Conservation (phyloP, 1,139 yeast species). For the Martiniozyma asiatica region DNA sequence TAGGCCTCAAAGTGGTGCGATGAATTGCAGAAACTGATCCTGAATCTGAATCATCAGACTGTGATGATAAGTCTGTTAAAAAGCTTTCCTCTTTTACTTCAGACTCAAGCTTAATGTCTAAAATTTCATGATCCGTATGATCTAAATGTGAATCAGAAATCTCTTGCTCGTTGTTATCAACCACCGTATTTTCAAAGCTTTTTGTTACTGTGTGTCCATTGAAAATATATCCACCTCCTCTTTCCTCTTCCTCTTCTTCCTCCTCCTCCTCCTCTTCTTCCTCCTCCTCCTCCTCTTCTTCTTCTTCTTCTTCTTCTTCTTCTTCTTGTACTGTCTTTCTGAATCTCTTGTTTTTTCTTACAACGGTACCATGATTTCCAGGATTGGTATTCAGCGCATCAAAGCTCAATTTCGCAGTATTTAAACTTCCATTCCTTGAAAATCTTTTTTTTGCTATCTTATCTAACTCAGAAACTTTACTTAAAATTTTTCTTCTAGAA, state of each 20-base stretch:
- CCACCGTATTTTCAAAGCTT: constrained; percentile 1
- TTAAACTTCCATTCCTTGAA: not conserved
- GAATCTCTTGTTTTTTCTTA: not conserved
- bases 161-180: not conserved
- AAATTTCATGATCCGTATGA: not conserved
- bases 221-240: not conserved
- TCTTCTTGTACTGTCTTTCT: not conserved
- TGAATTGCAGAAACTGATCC: no score
- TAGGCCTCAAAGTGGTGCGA: not conserved
- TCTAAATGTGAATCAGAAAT: not conserved
- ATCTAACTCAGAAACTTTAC: not conserved
- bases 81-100: not conserved
- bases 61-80: no score
- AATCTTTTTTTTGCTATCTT: not conserved
- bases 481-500: not conserved
- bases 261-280: not conserved
- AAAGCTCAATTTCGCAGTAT: not conserved
- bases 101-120: not conserved
- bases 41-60: no score
- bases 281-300: not conserved
- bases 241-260: not conserved
- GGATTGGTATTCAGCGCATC: not conserved
- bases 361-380: not conserved
- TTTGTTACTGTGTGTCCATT: constrained; percentile 2
- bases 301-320: not conserved